phyloP scores from a whole-genome alignment of 2,329 filamentous ascomycete species.

The Drechslera avenae region DNA sequence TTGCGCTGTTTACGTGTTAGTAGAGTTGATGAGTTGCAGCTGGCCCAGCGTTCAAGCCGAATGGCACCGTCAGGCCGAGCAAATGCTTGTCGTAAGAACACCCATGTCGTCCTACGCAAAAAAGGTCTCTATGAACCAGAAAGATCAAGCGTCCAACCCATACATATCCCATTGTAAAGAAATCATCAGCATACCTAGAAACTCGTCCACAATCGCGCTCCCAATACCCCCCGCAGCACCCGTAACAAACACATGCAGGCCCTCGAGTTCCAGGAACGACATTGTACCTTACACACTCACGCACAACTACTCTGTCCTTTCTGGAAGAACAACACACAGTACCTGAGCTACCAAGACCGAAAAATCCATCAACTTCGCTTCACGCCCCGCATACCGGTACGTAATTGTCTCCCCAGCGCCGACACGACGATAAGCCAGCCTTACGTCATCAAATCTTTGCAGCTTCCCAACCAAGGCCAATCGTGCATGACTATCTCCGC shows the following conservation, averaged over 20 bases:
- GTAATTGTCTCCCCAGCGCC: background rate
- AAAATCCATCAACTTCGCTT: background rate
- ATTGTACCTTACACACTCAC: slow-evolving; percentile 17
- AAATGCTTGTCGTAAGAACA: background rate
- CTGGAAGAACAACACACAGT: background rate
- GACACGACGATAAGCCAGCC: slow-evolving; percentile 3
- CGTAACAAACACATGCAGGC: slow-evolving; percentile 60
- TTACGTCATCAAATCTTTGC: slow-evolving; percentile 6
- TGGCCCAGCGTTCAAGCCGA: background rate
- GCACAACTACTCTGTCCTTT: background rate
- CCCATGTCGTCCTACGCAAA: too few relatives aligned
- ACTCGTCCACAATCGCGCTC: slow-evolving; percentile 56
- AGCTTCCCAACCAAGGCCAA: slow-evolving; percentile 8
- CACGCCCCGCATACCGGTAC: slow-evolving; percentile 10
- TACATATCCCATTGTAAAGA: background rate
- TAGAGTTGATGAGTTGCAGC: background rate
- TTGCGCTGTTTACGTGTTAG: slow-evolving; percentile 47
- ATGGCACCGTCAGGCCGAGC: background rate
- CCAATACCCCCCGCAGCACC: slow-evolving; percentile 61
- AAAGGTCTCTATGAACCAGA: too few relatives aligned
- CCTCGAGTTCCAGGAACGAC: slow-evolving; percentile 57
- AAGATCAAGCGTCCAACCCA: too few relatives aligned
- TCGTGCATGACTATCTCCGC: background rate
- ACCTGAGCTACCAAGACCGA: background rate
- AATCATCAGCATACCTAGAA: slow-evolving; percentile 51